A percentile compares a stretch with the other conserved stretches of the same genome.
Evolutionary conservation across 768 basidiomycete species (phyloP).

Genomic region (Pluteus cervinus): DNA sequence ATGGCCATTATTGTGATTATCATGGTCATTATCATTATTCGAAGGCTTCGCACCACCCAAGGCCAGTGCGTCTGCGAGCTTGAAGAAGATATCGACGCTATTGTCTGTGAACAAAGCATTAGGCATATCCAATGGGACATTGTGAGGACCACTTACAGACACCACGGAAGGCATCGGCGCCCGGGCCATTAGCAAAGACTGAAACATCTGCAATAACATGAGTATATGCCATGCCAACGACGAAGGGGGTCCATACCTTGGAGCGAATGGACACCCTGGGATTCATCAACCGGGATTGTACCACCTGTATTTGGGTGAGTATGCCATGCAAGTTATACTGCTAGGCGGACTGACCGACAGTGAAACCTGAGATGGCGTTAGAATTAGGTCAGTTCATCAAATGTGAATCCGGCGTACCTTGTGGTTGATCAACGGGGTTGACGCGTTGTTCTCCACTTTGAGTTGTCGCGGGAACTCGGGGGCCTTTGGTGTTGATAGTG

Average conservation of each 20-base stretch:
- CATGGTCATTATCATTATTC: too few species aligned
- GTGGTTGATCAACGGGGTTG: slow-evolving; percentile 23
- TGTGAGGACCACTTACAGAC: slow-evolving; percentile 26
- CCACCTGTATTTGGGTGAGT: slow-evolving; percentile 16
- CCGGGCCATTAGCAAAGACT: slow-evolving; percentile 38
- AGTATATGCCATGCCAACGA: slow-evolving; percentile 1
- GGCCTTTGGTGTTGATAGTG: slow-evolving; percentile 25
- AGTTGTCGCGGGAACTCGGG: slow-evolving; percentile 29
- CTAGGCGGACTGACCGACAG: slow-evolving; percentile 17
- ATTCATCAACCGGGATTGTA: slow-evolving; percentile 25
- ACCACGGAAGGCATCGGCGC: slow-evolving; percentile 34
- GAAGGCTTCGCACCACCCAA: too few species aligned
- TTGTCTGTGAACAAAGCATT: slow-evolving; percentile 24
- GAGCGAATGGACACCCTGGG: slow-evolving; percentile 37
- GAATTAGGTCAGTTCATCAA: background rate
- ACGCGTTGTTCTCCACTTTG: slow-evolving; percentile 17
- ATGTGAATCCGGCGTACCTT: background rate
- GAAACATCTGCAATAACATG: slow-evolving; percentile 27
- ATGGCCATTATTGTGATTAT: too few species aligned
- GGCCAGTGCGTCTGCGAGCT: slow-evolving; percentile 30
- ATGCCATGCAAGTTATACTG: background rate
- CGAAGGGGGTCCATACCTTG: slow-evolving; percentile 16
- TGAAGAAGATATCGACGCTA: slow-evolving; percentile 38
- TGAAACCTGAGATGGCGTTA: slow-evolving; percentile 21
- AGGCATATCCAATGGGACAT: background rate